Conservation (phyloP, 805 yeast species). For the Priceomyces haplophilus region DNA sequence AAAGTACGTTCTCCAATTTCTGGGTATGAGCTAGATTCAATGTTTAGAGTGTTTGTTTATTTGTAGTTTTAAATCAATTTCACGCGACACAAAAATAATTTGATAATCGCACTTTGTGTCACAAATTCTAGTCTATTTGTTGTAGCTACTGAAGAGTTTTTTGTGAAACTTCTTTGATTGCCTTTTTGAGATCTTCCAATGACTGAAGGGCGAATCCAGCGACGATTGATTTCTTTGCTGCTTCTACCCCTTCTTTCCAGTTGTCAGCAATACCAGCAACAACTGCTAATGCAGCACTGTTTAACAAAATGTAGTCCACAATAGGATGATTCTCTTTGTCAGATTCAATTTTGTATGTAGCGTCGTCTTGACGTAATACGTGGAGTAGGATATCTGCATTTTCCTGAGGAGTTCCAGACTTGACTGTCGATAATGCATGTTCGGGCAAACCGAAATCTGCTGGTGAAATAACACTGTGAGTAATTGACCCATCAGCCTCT, state of each 20-base stretch:
- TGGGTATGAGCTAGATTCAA: neutral
- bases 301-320: conserved; percentile 85
- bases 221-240: conserved; percentile 66
- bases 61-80: neutral
- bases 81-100: conserved; percentile 7
- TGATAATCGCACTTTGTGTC: neutral
- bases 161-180: conserved; percentile 7
- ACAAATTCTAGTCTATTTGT: neutral
- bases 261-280: conserved; percentile 62
- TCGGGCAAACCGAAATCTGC: conserved; percentile 76
- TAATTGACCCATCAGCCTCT: conserved; percentile 39
- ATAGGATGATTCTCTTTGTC: conserved; percentile 50
- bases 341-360: conserved; percentile 42
- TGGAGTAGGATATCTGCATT: conserved; percentile 63
- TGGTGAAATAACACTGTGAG: conserved; percentile 55
- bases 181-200: conserved; percentile 48
- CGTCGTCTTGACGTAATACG: conserved; percentile 43
- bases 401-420: conserved; percentile 82
- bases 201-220: conserved; percentile 66
- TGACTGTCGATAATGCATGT: conserved; percentile 64
- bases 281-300: conserved; percentile 83
- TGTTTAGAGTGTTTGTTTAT: conserved; percentile 5
- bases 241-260: conserved; percentile 75
- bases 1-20: neutral
- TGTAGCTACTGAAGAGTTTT: neutral